Evolutionary conservation across 768 basidiomycete species (phyloP).

Genomic region (Pleurotus citrinopileatus): DNA sequence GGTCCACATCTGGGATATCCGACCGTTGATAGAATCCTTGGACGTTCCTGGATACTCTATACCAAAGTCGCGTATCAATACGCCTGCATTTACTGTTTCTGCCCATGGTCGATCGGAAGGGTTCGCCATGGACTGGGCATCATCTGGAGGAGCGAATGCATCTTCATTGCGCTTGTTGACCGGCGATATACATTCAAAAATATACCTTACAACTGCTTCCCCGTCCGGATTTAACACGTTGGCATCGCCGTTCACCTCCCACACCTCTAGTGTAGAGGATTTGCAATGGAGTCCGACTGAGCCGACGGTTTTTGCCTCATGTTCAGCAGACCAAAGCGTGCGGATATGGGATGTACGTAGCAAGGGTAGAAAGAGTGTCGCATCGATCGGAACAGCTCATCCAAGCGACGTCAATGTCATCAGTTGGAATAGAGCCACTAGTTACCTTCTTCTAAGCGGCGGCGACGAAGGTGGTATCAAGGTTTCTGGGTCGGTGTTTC

Average conservation of each 20-base stretch:
- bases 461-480: conserved; percentile 98
- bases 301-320: conserved; percentile 91
- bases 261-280: conserved; percentile 93
- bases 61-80: conserved; percentile 58
- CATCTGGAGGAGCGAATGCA: conserved; percentile 47
- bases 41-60: conserved; percentile 75
- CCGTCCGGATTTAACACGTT: conserved; percentile 82
- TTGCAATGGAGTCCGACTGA: conserved; percentile 96
- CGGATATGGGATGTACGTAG: conserved; percentile 95
- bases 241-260: conserved; percentile 78
- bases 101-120: conserved; percentile 89
- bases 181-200: conserved; percentile 89
- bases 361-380: conserved; percentile 81
- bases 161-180: conserved; percentile 80
- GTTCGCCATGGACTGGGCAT: conserved; percentile 96
- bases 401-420: conserved; percentile 98
- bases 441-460: conserved; percentile 87
- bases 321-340: conserved; percentile 89
- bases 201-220: conserved; percentile 85
- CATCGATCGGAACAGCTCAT: conserved; percentile 81
- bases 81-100: conserved; percentile 77
- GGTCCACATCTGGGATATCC: conserved; percentile 93
- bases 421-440: conserved; percentile 86
- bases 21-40: conserved; percentile 87
- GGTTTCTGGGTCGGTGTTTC: conserved; percentile 59